Base-by-base conservation (phyloP, 2,329 filamentous ascomycete genomes). In the Ophiosphaerella herpotricha region DNA sequence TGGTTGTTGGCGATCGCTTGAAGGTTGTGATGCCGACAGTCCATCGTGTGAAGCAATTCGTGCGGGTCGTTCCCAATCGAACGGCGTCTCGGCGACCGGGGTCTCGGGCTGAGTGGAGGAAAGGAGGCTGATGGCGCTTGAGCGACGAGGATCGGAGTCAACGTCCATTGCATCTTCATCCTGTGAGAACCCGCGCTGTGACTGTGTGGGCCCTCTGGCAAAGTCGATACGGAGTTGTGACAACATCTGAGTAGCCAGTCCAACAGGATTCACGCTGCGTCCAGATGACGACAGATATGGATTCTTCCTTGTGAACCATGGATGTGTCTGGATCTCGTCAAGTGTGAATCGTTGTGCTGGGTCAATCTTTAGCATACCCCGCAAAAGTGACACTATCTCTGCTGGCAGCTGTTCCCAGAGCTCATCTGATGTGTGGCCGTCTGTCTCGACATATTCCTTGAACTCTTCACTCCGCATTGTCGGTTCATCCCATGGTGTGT, bases 401-500 rank as follows among this genome's bases (percentile, higher is more conserved):
- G 80, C 48, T 0, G 93, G 92, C 16, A 97, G 76, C 48, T 87
- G 85, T 57, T 85, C 77, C 94, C 94, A 99, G 2, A 97, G 79
- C 47, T 90, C 87, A 69, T 99, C 94, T 2, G 83, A 84, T 57
- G 90, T 93, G 57, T 86, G 85, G n/a, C 91, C 90, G 44, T 87
- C 86, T 1, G 85, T 90, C 50, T 85, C 83, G 35, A 89, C 79
- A 70, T 96, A 99, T 73, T 97, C 91, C 63, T 89, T 84, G 62
- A 89, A 99, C 74, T 99, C 94, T 79, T 90, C 96, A 70, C 91
- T 97, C 49, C 85, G 82, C 32, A 83, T 77, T 2, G 91, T 93
- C 0, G 94, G 94, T 68, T 94, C 90, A 67, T 97, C 94, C 94
- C 94, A 99, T 0, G 94, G 94, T 2, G 94, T 99, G 70, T 99